Evolutionary conservation across 192 early-diverging fungal species (phyloP), one percentile per base, ranked within the genome.

Genomic region (Linnemannia zychae): DNA sequence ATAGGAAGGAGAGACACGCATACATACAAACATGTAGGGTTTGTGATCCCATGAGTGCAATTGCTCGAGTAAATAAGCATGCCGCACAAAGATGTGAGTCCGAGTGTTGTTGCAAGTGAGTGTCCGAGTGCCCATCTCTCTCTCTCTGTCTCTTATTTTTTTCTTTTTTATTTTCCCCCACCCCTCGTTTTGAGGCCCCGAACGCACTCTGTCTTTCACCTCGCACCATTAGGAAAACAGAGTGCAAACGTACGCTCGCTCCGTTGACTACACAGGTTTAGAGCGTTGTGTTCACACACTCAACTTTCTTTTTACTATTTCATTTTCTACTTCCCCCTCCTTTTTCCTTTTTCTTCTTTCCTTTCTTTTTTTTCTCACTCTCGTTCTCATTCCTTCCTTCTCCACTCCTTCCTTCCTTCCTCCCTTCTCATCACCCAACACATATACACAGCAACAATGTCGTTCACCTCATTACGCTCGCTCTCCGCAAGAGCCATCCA

Each of bases 401-500:
- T 37, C 40, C 15, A 48, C 28, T 33, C 33, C 53, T 73, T 46
- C 28, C 69, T 31, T 50, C 34, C 40, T 49, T 60, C 44, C 13
- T 18, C 49, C 49, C 22, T 69, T 49, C 36, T 28, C 47, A 40
- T 28, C 50, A 31, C 11, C 33, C 48, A 33, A 38, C 6, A 22
- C 78, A 67, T 40, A 36, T n/a, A 13, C 46, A 69, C 77, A 78
- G 24, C 48, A 18, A 74, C 52, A 33, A 87, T 87, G 79, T 87
- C 80, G 17, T 63, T 87, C 65, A 57, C 57, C 68, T 78, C 79
- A 82, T 81, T 82, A 81, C 86, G 76, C 69, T 82, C 72, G 37
- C 66, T 81, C 67, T 81, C 84, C 46, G 48, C 84, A n/a, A 75
- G 84, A 50, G 77, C 85, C 44, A 76, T 85, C 74, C 70, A 85